Percentiles rank a stretch among this genome's conserved stretches.
Evolutionary conservation across 2,329 filamentous ascomycete genomes (phyloP).

Genomic region (Fusarium protoensiforme): DNA sequence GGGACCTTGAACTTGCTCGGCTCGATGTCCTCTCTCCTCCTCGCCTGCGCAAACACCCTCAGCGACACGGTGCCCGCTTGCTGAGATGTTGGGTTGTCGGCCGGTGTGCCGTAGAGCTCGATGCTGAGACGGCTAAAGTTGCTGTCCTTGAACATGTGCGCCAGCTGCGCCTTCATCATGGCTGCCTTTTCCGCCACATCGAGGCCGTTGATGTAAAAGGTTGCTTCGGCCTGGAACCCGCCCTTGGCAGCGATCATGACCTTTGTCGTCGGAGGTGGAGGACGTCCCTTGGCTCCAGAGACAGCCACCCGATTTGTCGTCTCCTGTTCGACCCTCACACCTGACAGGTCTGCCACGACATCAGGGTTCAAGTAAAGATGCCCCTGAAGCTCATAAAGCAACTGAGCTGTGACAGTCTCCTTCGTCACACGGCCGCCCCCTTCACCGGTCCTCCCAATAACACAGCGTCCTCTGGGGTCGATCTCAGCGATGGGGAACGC

Average conservation of each 20-base stretch:
- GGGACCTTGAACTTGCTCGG: slow-evolving; percentile 51
- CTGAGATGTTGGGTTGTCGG: slow-evolving; percentile 55
- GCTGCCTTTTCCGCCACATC: slow-evolving; percentile 56
- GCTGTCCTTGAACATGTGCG: slow-evolving; percentile 46
- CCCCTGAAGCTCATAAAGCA: slow-evolving; percentile 59
- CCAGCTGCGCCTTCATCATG: slow-evolving; percentile 55
- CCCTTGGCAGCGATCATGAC: slow-evolving; percentile 57
- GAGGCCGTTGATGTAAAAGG: slow-evolving; percentile 56
- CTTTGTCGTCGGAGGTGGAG: slow-evolving; percentile 47
- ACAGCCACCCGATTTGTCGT: slow-evolving; percentile 47
- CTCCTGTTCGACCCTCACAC: slow-evolving; percentile 58
- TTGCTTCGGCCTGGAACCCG: slow-evolving; percentile 57
- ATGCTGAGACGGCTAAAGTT: slow-evolving; percentile 52
- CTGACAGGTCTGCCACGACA: slow-evolving; percentile 53
- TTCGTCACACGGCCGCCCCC: slow-evolving; percentile 52
- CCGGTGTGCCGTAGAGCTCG: slow-evolving; percentile 49
- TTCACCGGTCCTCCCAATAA: slow-evolving; percentile 49
- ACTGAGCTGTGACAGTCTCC: slow-evolving; percentile 50
- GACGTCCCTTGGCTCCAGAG: slow-evolving; percentile 40
- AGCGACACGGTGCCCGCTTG: slow-evolving; percentile 61
- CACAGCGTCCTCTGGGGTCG: slow-evolving; percentile 43
- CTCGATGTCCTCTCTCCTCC: slow-evolving; percentile 47
- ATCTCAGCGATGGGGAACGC: slow-evolving; percentile 54
- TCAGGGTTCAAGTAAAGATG: slow-evolving; percentile 57
- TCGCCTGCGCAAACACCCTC: slow-evolving; percentile 59